These are phyloP conservation scores for Lipomyces lipofer DNA, from an alignment of 805 yeast genomes.

Conservation along the genomic window DNA sequence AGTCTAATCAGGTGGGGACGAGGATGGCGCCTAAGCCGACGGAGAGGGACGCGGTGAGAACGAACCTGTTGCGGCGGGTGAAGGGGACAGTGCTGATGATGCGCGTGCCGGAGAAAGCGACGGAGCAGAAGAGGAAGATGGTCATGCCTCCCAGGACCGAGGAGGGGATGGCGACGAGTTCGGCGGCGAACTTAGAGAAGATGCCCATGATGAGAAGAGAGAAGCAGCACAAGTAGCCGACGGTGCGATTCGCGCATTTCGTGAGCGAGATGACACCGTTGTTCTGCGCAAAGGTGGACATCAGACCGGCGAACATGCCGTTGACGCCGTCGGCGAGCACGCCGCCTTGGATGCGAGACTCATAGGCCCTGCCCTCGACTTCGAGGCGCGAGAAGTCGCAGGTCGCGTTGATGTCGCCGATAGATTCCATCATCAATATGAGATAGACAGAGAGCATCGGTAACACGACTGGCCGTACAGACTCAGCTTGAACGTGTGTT, in stretches of 20 bases:
- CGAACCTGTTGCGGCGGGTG: constrained; percentile 72
- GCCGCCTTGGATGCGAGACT: constrained; percentile 90
- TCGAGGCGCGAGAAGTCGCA: constrained; percentile 85
- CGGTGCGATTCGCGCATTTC: constrained; percentile 82
- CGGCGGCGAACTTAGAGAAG: constrained; percentile 83
- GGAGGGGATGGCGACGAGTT: constrained; percentile 73
- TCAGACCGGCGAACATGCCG: constrained; percentile 72
- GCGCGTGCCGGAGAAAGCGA: constrained; percentile 71
- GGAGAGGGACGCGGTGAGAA: constrained; percentile 62
- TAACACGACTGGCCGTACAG: constrained; percentile 79
- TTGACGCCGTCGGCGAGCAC: constrained; percentile 84
- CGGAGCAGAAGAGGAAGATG: constrained; percentile 71
- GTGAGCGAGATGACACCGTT: constrained; percentile 93
- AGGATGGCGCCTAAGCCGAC: constrained; percentile 69
- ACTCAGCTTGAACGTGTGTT: constrained; percentile 71
- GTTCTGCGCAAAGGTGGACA: constrained; percentile 90
- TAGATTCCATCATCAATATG: constrained; percentile 86
- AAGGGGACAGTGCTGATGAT: constrained; percentile 57
- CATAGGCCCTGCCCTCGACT: constrained; percentile 79
- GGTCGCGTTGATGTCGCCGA: constrained; percentile 93
- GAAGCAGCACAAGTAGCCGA: constrained; percentile 79
- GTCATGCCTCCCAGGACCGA: constrained; percentile 89
- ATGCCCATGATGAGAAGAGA: constrained; percentile 84
- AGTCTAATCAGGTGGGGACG: constrained; percentile 63
- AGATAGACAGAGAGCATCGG: constrained; percentile 84